A percentile compares a stretch with the other conserved stretches of the same genome.
These are phyloP conservation scores for Claviceps fusiformis DNA, from an alignment of 2,329 filamentous ascomycete genomes.

Conservation along the genomic window DNA sequence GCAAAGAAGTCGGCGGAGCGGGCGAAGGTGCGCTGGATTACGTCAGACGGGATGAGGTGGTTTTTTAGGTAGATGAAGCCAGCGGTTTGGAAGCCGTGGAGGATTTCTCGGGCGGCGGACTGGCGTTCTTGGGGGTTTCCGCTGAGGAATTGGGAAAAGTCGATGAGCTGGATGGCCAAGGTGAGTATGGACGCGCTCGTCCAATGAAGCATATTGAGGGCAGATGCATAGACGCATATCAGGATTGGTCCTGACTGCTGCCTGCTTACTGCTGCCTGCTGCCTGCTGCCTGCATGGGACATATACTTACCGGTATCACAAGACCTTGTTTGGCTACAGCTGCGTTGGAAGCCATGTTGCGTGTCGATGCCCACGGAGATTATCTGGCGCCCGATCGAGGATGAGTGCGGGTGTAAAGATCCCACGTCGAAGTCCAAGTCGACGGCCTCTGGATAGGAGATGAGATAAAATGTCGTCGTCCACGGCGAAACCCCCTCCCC, in stretches of 20 bases:
- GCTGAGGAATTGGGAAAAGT: slow-evolving; percentile 61
- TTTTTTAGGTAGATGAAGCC: slow-evolving; percentile 85
- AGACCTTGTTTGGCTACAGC: slow-evolving; percentile 39
- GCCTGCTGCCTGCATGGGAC: neutral
- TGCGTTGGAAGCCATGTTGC: slow-evolving; percentile 20
- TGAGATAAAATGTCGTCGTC: no score
- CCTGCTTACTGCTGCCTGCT: no score
- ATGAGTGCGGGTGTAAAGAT: neutral
- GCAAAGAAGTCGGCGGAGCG: slow-evolving; percentile 59
- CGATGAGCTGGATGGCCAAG: slow-evolving; percentile 14
- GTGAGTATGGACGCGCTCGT: neutral
- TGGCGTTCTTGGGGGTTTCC: slow-evolving; percentile 47
- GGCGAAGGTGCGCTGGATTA: slow-evolving; percentile 48
- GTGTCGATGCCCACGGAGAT: neutral
- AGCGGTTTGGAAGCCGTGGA: slow-evolving; percentile 68
- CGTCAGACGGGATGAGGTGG: slow-evolving; percentile 51
- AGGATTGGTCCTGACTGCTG: neutral
- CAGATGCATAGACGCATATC: neutral
- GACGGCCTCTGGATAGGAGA: no score
- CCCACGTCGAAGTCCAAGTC: no score
- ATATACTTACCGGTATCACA: slow-evolving; percentile 35
- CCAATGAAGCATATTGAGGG: neutral
- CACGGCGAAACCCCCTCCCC: no score
- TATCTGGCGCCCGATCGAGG: neutral
- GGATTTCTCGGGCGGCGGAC: slow-evolving; percentile 55